Conservation (phyloP, 352 stramenopile genomes). For the Globisporangium acanthophoron region DNA sequence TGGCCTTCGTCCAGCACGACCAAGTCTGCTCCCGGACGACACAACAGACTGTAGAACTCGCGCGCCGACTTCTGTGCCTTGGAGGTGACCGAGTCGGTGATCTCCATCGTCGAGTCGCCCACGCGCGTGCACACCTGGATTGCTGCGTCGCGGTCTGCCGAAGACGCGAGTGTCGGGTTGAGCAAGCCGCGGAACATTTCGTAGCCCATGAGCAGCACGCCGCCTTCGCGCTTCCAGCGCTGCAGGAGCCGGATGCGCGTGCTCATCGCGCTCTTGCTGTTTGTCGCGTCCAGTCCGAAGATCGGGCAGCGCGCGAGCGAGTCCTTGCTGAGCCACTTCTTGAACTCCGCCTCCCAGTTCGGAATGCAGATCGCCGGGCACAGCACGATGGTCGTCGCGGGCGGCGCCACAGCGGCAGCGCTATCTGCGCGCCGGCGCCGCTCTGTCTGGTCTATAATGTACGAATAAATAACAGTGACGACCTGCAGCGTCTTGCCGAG, state of each 20-base stretch:
- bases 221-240: constrained; percentile 68
- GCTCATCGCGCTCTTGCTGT: constrained; percentile 43
- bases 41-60: constrained; percentile 51
- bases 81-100: constrained; percentile 39
- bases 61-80: constrained; percentile 50
- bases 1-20: constrained; percentile 88
- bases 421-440: not conserved
- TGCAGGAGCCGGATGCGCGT: constrained; percentile 55
- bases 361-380: constrained; percentile 95
- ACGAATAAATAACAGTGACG: constrained; percentile 82
- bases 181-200: constrained; percentile 87
- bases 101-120: constrained; percentile 56
- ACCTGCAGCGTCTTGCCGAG: constrained; percentile 96
- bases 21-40: constrained; percentile 60
- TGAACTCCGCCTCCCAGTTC: constrained; percentile 97
- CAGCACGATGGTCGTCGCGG: constrained; percentile 83
- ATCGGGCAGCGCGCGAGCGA: constrained; percentile 50
- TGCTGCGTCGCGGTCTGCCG: constrained; percentile 28
- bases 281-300: constrained; percentile 54
- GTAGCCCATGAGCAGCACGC: constrained; percentile 84
- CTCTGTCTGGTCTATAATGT: constrained; percentile 43
- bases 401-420: not conserved
- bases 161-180: constrained; percentile 44
- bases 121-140: constrained; percentile 69
- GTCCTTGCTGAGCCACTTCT: constrained; percentile 91